Evolutionary conservation across 805 yeast genomes (phyloP).

Genomic region (Metschnikowia chrysomelidarum): DNA sequence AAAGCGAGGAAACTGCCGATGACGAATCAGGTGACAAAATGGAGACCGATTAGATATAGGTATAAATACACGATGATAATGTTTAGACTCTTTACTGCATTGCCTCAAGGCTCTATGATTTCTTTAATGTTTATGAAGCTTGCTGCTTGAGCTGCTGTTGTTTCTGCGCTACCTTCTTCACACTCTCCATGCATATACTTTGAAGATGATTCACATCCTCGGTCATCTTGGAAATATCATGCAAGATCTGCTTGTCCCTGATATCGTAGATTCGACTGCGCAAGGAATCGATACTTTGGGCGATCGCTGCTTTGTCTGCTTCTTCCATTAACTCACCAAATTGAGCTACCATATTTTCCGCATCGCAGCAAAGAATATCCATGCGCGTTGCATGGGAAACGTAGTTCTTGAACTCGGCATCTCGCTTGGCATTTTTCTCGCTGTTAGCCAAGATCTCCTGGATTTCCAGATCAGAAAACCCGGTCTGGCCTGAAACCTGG

Average conservation of each 20-base stretch:
- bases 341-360: constrained; percentile 80
- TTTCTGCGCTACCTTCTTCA: constrained; percentile 37
- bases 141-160: constrained; percentile 21
- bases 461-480: constrained; percentile 68
- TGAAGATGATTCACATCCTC: constrained; percentile 39
- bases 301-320: constrained; percentile 44
- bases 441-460: constrained; percentile 64
- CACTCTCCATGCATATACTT: constrained; percentile 36
- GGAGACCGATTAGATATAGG: constrained; percentile 36
- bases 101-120: constrained; percentile 1
- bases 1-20: constrained; percentile 13
- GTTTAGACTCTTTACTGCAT: not conserved
- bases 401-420: constrained; percentile 56
- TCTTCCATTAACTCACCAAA: constrained; percentile 49
- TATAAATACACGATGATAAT: constrained; percentile 6
- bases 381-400: constrained; percentile 76
- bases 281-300: constrained; percentile 20
- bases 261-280: constrained; percentile 33
- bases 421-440: constrained; percentile 56
- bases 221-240: constrained; percentile 32
- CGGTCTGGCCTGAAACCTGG: constrained; percentile 49
- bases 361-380: constrained; percentile 79
- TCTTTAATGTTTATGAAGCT: not conserved
- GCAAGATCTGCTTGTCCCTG: constrained; percentile 28
- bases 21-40: constrained; percentile 29